Conservation (phyloP, 371 early-diverging fungal species). For the Vittaforma corneae region DNA sequence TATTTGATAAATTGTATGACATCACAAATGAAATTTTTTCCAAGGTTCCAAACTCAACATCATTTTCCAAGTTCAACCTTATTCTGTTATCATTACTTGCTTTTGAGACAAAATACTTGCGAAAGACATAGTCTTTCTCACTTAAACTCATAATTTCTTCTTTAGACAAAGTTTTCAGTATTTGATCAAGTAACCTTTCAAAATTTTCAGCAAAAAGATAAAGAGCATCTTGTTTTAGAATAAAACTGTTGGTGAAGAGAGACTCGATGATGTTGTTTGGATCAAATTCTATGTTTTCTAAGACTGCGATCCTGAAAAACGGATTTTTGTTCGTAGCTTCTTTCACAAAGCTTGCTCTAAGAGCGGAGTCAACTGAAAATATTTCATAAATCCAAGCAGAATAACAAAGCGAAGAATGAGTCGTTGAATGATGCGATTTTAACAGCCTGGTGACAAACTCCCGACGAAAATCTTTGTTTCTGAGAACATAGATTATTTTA, state of each 20-base stretch:
- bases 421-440: background rate
- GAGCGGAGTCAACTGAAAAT: background rate
- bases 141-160: background rate
- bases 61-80: background rate
- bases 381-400: background rate
- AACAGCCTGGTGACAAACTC: background rate
- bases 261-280: background rate
- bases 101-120: background rate
- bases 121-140: background rate
- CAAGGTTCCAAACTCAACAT: background rate
- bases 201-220: background rate
- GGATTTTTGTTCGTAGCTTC: too few relatives aligned
- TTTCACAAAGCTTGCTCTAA: too few relatives aligned
- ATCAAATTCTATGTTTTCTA: background rate
- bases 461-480: background rate
- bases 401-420: background rate
- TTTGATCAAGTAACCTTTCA: background rate
- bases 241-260: background rate
- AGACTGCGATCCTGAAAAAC: background rate
- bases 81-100: background rate
- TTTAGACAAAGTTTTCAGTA: background rate
- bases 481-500: background rate
- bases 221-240: background rate
- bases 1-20: background rate
- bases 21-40: background rate